Conservation (phyloP, 2,329 filamentous ascomycete genomes). For the Fusarium duplospermum region DNA sequence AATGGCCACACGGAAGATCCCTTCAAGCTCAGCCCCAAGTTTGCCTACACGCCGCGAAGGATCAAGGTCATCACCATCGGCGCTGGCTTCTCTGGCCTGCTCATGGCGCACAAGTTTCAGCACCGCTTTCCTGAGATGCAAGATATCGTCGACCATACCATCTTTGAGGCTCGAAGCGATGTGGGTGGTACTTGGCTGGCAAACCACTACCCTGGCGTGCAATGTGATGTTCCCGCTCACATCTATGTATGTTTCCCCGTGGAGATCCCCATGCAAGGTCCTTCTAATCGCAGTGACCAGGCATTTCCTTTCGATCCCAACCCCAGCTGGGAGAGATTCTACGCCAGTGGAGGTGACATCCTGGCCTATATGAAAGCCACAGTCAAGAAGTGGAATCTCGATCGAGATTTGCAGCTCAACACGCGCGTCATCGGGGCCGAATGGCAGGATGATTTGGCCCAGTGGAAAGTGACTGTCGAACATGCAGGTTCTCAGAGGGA, state of each 20-base stretch:
- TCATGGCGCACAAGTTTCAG: constrained; percentile 52
- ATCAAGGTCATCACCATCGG: constrained; percentile 50
- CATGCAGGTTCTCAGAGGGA: constrained; percentile 20
- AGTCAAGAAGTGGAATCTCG: constrained; percentile 58
- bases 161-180: constrained; percentile 47
- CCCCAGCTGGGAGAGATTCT: constrained; percentile 68
- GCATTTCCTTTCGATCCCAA: constrained; percentile 67
- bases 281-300: constrained; percentile 15
- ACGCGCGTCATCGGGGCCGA: constrained; percentile 45
- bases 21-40: constrained; percentile 42
- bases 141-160: constrained; percentile 42
- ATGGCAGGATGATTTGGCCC: constrained; percentile 33
- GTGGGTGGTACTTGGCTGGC: constrained; percentile 51
- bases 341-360: constrained; percentile 68
- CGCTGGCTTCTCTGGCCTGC: constrained; percentile 48
- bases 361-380: constrained; percentile 61
- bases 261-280: not conserved
- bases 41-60: constrained; percentile 46
- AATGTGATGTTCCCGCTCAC: constrained; percentile 37
- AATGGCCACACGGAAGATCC: constrained; percentile 37
- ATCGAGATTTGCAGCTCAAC: constrained; percentile 50
- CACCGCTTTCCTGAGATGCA: constrained; percentile 48
- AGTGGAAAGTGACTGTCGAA: constrained; percentile 39
- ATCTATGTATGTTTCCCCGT: constrained; percentile 24
- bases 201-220: constrained; percentile 43